A percentile compares a stretch with the other conserved stretches of the same genome.
phyloP scores from a whole-genome alignment of 2,329 filamentous ascomycete species.

The Aspergillus pseudonomiae region DNA sequence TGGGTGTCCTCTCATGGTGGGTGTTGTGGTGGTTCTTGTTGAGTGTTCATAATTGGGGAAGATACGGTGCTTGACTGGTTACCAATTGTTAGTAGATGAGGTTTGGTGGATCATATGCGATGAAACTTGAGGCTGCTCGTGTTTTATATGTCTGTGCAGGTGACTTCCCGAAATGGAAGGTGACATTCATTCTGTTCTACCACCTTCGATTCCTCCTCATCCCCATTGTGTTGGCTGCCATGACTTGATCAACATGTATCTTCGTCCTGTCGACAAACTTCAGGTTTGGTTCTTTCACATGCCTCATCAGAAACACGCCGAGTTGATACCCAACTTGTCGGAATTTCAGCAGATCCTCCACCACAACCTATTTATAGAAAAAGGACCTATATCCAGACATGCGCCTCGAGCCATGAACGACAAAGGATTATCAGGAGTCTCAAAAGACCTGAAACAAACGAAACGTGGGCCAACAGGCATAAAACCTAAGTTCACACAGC shows the following conservation, averaged over 20 bases:
- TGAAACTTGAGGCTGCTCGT: neutral
- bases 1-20: neutral
- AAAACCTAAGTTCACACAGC: neutral
- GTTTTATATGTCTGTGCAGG: neutral
- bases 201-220: neutral
- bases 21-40: neutral
- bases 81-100: neutral
- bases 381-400: neutral
- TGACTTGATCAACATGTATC: neutral
- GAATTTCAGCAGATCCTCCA: neutral
- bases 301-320: neutral
- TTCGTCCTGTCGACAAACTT: neutral
- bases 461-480: neutral
- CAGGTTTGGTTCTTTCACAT: neutral
- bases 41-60: neutral
- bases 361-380: neutral
- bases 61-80: neutral
- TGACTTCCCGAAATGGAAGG: neutral
- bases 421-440: neutral
- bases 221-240: neutral
- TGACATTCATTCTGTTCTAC: neutral
- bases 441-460: neutral
- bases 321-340: neutral
- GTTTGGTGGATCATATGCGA: neutral
- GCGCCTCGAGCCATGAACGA: neutral